A percentile compares a stretch with the other conserved stretches of the same genome.
Evolutionary conservation across 345 rosid genomes (phyloP).

Genomic region (Pseudoturritis turrita): DNA sequence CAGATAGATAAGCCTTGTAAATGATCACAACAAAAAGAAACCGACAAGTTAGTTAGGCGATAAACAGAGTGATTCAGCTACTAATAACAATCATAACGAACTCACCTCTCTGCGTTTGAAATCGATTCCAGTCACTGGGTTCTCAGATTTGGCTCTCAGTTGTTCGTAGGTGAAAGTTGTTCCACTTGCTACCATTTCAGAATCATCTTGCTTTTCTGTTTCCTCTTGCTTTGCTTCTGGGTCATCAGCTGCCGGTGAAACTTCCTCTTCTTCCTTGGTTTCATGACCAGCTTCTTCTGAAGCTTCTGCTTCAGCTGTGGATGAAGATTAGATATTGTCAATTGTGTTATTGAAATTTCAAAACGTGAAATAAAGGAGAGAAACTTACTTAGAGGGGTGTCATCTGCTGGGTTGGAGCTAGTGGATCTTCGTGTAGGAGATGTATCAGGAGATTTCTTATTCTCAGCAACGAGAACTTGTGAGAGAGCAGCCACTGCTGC

Average conservation of each 20-base stretch:
- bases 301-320: conserved; percentile 48
- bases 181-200: conserved; percentile 21
- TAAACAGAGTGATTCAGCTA: conserved; percentile 2
- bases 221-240: conserved; percentile 29
- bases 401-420: conserved; percentile 45
- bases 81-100: background rate
- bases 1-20: conserved; percentile 74
- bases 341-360: background rate
- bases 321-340: background rate
- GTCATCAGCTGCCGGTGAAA: conserved; percentile 30
- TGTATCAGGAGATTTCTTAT: conserved; percentile 52
- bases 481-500: conserved; percentile 99
- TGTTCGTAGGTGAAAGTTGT: conserved; percentile 74
- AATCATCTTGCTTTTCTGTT: conserved; percentile 34
- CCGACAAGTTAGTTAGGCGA: conserved; percentile 1
- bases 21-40: background rate
- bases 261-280: conserved; percentile 49
- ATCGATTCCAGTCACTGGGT: conserved; percentile 89
- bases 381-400: conserved; percentile 40
- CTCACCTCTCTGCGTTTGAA: conserved; percentile 92
- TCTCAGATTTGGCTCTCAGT: conserved; percentile 78
- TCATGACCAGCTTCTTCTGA: conserved; percentile 40
- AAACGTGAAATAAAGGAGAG: background rate
- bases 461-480: conserved; percentile 85
- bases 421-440: conserved; percentile 53